Evolutionary conservation across 495 filamentous ascomycete genomes (phyloP).

Genomic region (Aspergillus biplanus): DNA sequence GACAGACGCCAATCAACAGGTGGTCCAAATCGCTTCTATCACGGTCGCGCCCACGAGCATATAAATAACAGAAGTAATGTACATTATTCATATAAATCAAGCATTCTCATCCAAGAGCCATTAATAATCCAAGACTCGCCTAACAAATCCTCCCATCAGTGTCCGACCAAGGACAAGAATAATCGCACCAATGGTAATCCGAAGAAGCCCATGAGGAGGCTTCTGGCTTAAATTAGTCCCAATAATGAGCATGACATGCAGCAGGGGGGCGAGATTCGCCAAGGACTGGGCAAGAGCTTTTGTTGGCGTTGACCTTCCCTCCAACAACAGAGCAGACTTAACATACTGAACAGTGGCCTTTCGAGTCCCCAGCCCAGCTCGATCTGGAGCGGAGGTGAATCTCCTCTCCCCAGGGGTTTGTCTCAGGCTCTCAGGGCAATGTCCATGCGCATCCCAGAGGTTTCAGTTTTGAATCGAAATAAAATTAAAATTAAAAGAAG

Average conservation of each 20-base stretch:
- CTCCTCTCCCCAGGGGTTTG: not conserved
- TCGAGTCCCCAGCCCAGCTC: not conserved
- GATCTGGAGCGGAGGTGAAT: not conserved
- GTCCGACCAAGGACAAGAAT: not conserved
- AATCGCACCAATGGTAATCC: not conserved
- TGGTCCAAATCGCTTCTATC: too few species aligned
- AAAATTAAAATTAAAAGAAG: not conserved
- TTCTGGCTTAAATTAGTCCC: constrained; percentile 13
- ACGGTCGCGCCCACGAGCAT: too few species aligned
- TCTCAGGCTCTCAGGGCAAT: not conserved
- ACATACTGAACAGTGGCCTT: not conserved
- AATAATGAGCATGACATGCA: constrained; percentile 19
- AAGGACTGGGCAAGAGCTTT: constrained; percentile 2
- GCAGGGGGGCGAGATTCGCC: not conserved
- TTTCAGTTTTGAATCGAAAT: not conserved
- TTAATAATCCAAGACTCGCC: not conserved
- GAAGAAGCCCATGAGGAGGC: not conserved
- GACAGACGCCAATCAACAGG: too few species aligned
- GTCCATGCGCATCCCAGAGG: not conserved
- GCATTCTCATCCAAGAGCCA: not conserved
- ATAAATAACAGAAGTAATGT: not conserved
- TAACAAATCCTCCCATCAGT: not conserved
- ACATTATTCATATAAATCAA: constrained; percentile 1
- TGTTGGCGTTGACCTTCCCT: not conserved
- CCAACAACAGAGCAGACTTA: too few species aligned